Conservation (phyloP, 108 stramenopile species). For the Cyclotella cryptica region DNA sequence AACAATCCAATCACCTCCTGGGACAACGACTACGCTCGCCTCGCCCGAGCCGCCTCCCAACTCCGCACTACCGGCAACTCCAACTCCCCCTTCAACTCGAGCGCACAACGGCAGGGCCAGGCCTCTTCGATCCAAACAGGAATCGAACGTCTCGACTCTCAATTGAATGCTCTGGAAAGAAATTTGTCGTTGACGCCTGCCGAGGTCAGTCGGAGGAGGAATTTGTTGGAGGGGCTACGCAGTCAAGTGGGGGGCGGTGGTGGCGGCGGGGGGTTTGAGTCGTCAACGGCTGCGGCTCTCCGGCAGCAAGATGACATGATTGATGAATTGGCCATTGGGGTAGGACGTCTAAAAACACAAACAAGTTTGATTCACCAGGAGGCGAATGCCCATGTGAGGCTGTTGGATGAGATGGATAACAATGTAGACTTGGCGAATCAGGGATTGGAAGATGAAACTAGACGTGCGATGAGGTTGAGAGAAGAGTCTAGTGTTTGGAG, state of each 20-base stretch:
- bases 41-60: slow-evolving; percentile 83
- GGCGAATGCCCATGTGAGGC: slow-evolving; percentile 80
- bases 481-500: slow-evolving; percentile 88
- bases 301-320: slow-evolving; percentile 92
- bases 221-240: slow-evolving; percentile 46
- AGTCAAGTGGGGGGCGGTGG: slow-evolving; percentile 31
- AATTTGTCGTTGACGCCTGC: slow-evolving; percentile 37
- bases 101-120: slow-evolving; percentile 43
- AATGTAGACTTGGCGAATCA: slow-evolving; percentile 85
- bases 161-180: slow-evolving; percentile 39
- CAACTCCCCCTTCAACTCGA: slow-evolving; percentile 29
- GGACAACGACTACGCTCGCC: slow-evolving; percentile 90
- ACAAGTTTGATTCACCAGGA: slow-evolving; percentile 88
- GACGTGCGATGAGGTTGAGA: slow-evolving; percentile 74
- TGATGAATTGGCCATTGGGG: slow-evolving; percentile 88
- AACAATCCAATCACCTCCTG: slow-evolving; percentile 52
- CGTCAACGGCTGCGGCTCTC: slow-evolving; percentile 59
- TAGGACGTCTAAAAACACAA: slow-evolving; percentile 85
- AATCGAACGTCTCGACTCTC: slow-evolving; percentile 42
- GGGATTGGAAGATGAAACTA: slow-evolving; percentile 84
- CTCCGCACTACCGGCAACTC: slow-evolving; percentile 53
- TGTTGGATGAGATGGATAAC: slow-evolving; percentile 89
- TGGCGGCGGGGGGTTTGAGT: slow-evolving; percentile 15
- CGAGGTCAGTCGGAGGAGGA: slow-evolving; percentile 40
- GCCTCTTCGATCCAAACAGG: slow-evolving; percentile 48